phyloP scores from a whole-genome alignment of 1,284 basidiomycete species.

The Ceratobasidium sp. region DNA sequence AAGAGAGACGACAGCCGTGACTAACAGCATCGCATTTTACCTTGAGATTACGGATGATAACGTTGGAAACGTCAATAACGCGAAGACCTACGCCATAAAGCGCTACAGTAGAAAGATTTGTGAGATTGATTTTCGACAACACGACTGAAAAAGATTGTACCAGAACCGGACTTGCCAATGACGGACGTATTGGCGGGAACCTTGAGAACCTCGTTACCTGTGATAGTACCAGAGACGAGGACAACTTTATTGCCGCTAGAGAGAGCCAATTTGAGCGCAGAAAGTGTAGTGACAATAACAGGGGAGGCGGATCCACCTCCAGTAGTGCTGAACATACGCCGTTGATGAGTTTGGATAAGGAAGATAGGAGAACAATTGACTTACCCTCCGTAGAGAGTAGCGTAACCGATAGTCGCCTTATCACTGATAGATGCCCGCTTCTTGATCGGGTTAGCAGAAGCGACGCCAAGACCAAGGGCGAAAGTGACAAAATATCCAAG shows the following conservation, averaged over 20 bases:
- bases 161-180: not conserved
- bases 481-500: not conserved
- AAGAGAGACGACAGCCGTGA: not conserved
- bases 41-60: not conserved
- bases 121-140: not conserved
- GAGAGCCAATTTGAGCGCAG: slow-evolving; percentile 62
- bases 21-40: slow-evolving; percentile 20
- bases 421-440: slow-evolving; percentile 27
- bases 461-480: not conserved
- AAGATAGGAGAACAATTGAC: not conserved
- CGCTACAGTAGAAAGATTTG: not conserved
- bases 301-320: slow-evolving; percentile 29
- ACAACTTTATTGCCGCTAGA: slow-evolving; percentile 64
- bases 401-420: slow-evolving; percentile 32
- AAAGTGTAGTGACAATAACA: slow-evolving; percentile 60
- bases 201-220: slow-evolving; percentile 9
- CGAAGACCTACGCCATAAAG: slow-evolving; percentile 33
- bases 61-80: slow-evolving; percentile 13
- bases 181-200: slow-evolving; percentile 6
- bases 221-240: slow-evolving; percentile 54
- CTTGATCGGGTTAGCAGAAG: slow-evolving; percentile 3
- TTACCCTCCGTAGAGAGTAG: slow-evolving; percentile 25
- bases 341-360: not conserved
- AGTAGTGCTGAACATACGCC: slow-evolving; percentile 18
- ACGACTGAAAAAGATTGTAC: not conserved